Conservation (phyloP, 106 monocot species). For the Apostasia shenzhenica region DNA sequence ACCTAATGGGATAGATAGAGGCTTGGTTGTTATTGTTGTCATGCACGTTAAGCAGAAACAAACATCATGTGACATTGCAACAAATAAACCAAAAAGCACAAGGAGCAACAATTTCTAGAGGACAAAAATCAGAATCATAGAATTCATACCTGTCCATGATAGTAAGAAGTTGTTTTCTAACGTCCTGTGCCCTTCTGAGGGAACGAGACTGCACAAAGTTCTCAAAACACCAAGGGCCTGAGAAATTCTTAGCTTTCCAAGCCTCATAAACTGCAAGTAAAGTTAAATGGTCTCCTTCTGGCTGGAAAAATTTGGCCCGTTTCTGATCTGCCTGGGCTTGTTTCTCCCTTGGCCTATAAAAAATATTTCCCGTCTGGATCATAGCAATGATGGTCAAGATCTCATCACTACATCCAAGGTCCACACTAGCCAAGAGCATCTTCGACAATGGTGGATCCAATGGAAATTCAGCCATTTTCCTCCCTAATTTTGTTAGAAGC, state of each 20-base stretch:
- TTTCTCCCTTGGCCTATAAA: constrained; percentile 92
- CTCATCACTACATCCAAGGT: constrained; percentile 95
- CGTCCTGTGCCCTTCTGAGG: constrained; percentile 91
- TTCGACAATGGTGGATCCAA: constrained; percentile 85
- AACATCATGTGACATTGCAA: too few relatives aligned
- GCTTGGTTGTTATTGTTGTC: too few relatives aligned
- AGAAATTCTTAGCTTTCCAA: constrained; percentile 98
- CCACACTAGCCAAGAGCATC: constrained; percentile 93
- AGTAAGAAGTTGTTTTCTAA: constrained; percentile 87
- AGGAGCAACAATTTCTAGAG: not conserved
- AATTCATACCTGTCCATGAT: constrained; percentile 88
- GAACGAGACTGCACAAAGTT: constrained; percentile 95
- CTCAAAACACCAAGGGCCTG: constrained; percentile 99
- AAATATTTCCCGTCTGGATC: constrained; percentile 92
- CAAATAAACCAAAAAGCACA: not conserved
- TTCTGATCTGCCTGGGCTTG: constrained; percentile 97
- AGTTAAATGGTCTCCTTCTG: constrained; percentile 93
- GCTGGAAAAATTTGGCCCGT: constrained; percentile 94
- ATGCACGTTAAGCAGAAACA: too few relatives aligned
- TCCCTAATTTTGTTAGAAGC: constrained; percentile 79
- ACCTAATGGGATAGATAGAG: too few relatives aligned
- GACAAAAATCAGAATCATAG: not conserved
- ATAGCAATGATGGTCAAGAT: constrained; percentile 95
- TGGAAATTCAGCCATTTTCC: constrained; percentile 98
- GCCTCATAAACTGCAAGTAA: constrained; percentile 96